Percentiles rank a stretch among this genome's conserved stretches.
These are phyloP conservation scores for Kondoa subrosea DNA, from an alignment of 768 basidiomycete species.

Conservation along the genomic window DNA sequence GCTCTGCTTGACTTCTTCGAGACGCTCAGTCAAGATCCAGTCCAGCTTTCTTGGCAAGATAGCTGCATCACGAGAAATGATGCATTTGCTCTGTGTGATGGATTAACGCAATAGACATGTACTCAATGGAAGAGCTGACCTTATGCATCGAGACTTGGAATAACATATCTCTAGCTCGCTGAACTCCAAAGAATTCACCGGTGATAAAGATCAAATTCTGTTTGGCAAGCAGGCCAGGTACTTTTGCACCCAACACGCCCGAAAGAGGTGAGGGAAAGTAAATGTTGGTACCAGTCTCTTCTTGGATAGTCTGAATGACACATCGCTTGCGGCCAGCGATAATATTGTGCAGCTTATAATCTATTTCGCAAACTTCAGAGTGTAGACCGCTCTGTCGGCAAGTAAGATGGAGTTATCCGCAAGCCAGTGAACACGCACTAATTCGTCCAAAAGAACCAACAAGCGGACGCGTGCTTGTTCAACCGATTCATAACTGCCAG, in stretches of 20 bases:
- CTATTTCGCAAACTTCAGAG: slow-evolving; percentile 78
- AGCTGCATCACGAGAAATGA: slow-evolving; percentile 82
- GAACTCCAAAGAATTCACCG: slow-evolving; percentile 91
- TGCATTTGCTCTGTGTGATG: slow-evolving; percentile 52
- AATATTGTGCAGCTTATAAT: slow-evolving; percentile 82
- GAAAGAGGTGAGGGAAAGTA: slow-evolving; percentile 83
- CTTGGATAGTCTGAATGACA: slow-evolving; percentile 76
- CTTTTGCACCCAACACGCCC: slow-evolving; percentile 48
- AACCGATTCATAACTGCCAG: slow-evolving; percentile 67
- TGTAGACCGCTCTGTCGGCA: slow-evolving; percentile 62
- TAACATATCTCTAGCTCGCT: slow-evolving; percentile 86
- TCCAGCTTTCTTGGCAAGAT: slow-evolving; percentile 92
- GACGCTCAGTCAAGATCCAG: slow-evolving; percentile 94
- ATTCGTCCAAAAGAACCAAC: slow-evolving; percentile 83
- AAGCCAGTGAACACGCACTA: slow-evolving; percentile 43
- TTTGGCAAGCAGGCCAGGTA: slow-evolving; percentile 41
- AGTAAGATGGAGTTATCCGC: slow-evolving; percentile 15
- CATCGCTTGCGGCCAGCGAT: slow-evolving; percentile 75
- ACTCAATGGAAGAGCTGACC: slow-evolving; percentile 36
- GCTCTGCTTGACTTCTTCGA: slow-evolving; percentile 74
- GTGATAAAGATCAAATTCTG: slow-evolving; percentile 87
- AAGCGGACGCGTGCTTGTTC: slow-evolving; percentile 78
- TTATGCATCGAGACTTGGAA: slow-evolving; percentile 72
- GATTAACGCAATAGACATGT: background rate
- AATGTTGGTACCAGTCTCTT: slow-evolving; percentile 93